Evolutionary conservation across 345 rosid species (phyloP), one percentile per base, ranked within the genome.

Genomic region (Syzygium grande): DNA sequence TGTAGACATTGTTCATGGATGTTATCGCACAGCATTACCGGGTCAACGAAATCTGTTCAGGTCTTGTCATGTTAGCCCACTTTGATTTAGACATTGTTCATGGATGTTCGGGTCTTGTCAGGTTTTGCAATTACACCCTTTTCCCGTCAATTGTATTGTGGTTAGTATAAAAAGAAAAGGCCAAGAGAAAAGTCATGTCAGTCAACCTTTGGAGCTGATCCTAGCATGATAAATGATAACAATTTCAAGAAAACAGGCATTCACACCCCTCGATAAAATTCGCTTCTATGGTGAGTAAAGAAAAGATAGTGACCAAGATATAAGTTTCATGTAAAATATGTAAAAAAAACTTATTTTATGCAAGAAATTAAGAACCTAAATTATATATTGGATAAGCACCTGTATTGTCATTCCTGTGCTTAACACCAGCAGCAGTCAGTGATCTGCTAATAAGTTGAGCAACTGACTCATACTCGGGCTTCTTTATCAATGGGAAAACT

Each of bases 401-500:
- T 84, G 98, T 96, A 85, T 95, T 93, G 89, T 97, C 99, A 79
- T 95, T 95, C 95, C 91, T 95, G 83, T 97, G 96, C 2, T 96
- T 94, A 92, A 97, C 93, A 38, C 97, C 98, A 89, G 93, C 90
- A 86, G 93, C 94, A 12, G 95, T 95, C 92, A 97, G 91, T 55
- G 97, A 92, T 92, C 90, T 95, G 38, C 96, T 93, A 63, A 96
- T 95, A 49, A 87, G 83, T 92, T 92, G 95, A 86, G 97, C 94
- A 87, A 94, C 96, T 84, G 92, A 92, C 91, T 96, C 99, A n/a
- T 93, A 94, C 73, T 93, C 91, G 73, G 93, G 96, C 90, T 96
- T 95, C 92, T 96, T 95, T 83, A 95, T 95, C 38, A 96, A 95
- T 7, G 99, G 99, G 92, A 96, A 96, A 52, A 97, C 99, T 0